Conservation (phyloP, 1,139 yeast species). For the Zhuliangozyma blackwelliae region DNA sequence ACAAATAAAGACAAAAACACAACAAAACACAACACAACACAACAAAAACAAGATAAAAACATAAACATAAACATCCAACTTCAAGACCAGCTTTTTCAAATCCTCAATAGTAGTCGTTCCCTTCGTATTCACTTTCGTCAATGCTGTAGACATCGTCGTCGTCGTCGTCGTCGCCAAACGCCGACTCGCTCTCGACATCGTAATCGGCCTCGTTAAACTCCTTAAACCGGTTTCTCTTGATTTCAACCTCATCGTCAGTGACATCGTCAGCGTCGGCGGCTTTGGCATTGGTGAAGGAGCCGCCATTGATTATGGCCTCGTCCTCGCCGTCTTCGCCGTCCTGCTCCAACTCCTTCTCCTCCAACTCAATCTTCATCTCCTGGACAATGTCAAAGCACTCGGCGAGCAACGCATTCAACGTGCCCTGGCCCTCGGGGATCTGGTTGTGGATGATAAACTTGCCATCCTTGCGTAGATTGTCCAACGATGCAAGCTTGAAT, state of each 20-base stretch:
- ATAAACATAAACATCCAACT: too few relatives aligned
- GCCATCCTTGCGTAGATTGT: slow-evolving; percentile 82
- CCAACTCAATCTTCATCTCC: slow-evolving; percentile 84
- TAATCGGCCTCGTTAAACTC: slow-evolving; percentile 48
- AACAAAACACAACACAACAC: neutral
- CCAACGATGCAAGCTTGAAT: slow-evolving; percentile 86
- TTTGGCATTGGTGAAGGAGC: slow-evolving; percentile 12
- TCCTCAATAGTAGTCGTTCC: slow-evolving; percentile 40
- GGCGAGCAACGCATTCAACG: slow-evolving; percentile 81
- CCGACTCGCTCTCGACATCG: slow-evolving; percentile 38
- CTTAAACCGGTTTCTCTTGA: slow-evolving; percentile 40
- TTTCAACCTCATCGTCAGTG: slow-evolving; percentile 42
- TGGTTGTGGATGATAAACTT: slow-evolving; percentile 83
- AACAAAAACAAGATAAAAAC: neutral
- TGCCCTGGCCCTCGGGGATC: slow-evolving; percentile 96
- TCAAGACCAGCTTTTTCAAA: neutral
- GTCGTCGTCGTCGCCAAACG: slow-evolving; percentile 23
- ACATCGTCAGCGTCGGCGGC: slow-evolving; percentile 21
- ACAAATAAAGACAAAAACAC: neutral
- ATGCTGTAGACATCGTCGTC: slow-evolving; percentile 19
- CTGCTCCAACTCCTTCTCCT: slow-evolving; percentile 52
- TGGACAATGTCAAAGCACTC: slow-evolving; percentile 93
- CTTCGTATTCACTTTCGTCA: slow-evolving; percentile 35
- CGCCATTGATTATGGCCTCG: slow-evolving; percentile 9
- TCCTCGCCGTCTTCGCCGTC: slow-evolving; percentile 15